Evolutionary conservation across 257 asterid species (phyloP).

Genomic region (Petrea volubilis): DNA sequence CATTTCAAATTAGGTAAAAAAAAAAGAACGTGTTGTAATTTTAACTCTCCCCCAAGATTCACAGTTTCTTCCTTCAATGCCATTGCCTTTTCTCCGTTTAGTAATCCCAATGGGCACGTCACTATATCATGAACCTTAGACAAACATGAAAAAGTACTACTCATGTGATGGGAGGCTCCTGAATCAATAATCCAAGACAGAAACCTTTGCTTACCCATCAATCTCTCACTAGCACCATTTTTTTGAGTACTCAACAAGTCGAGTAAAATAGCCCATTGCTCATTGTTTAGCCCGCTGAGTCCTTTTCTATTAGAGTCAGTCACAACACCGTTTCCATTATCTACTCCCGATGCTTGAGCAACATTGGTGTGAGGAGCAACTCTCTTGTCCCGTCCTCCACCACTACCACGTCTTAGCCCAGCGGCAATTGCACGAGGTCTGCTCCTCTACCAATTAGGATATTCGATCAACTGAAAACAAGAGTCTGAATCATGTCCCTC

Average conservation of each 20-base stretch:
- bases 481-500: neutral
- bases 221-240: too few relatives aligned
- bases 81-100: neutral
- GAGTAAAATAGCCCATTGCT: too few relatives aligned
- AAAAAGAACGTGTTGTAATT: neutral
- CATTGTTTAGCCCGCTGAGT: neutral
- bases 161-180: neutral
- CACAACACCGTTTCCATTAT: neutral
- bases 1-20: neutral
- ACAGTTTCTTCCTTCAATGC: neutral
- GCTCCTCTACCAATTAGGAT: neutral
- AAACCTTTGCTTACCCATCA: neutral
- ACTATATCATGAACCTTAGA: neutral
- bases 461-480: neutral
- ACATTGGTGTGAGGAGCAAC: neutral
- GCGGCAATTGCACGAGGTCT: neutral
- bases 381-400: neutral
- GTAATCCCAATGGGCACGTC: neutral
- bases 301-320: neutral
- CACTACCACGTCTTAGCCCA: neutral
- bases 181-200: neutral
- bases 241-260: too few relatives aligned
- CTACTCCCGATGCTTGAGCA: neutral
- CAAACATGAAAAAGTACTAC: neutral
- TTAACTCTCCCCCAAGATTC: neutral